A percentile compares a stretch with the other conserved stretches of the same genome.
These are phyloP conservation scores for Ceratorhiza oryzae-sativae DNA, from an alignment of 1,284 basidiomycete species.

Conservation along the genomic window DNA sequence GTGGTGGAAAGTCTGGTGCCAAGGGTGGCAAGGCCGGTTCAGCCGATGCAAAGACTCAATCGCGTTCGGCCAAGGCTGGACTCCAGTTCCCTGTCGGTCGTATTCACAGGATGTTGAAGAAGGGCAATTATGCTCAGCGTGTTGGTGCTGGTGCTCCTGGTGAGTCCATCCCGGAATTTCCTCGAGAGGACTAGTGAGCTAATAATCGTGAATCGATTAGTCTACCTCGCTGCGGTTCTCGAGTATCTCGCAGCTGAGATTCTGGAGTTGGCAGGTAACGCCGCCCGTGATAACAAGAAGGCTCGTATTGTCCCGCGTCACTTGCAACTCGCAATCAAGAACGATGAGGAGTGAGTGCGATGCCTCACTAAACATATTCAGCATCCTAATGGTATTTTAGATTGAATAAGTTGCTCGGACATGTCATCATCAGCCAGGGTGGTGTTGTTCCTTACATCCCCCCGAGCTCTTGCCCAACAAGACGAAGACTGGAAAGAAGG, in stretches of 20 bases:
- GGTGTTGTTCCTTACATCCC: slow-evolving; percentile 82
- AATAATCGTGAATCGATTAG: too few species aligned
- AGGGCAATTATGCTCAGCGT: slow-evolving; percentile 49
- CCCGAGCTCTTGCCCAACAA: slow-evolving; percentile 49
- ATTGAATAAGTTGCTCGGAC: slow-evolving; percentile 77
- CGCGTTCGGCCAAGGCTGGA: slow-evolving; percentile 48
- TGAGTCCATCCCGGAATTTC: too few species aligned
- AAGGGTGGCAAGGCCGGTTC: slow-evolving; percentile 53
- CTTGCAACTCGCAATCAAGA: slow-evolving; percentile 88
- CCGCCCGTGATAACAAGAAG: slow-evolving; percentile 54
- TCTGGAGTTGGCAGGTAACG: slow-evolving; percentile 47
- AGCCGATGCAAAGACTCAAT: slow-evolving; percentile 43
- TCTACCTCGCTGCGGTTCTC: slow-evolving; percentile 47
- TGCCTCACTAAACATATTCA: slow-evolving; percentile 36
- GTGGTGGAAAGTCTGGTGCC: slow-evolving; percentile 44
- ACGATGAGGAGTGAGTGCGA: slow-evolving; percentile 75
- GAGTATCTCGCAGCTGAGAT: slow-evolving; percentile 49
- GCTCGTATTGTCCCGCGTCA: slow-evolving; percentile 69
- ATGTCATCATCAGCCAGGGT: slow-evolving; percentile 89
- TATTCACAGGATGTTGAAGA: slow-evolving; percentile 48
- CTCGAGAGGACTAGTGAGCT: too few species aligned
- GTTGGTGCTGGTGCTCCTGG: slow-evolving; percentile 49
- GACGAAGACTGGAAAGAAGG: slow-evolving; percentile 62
- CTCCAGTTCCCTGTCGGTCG: slow-evolving; percentile 49
- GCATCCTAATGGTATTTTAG: slow-evolving; percentile 51